Base-by-base conservation (phyloP, 139 green algal species). In the Picochlorum sp. region DNA sequence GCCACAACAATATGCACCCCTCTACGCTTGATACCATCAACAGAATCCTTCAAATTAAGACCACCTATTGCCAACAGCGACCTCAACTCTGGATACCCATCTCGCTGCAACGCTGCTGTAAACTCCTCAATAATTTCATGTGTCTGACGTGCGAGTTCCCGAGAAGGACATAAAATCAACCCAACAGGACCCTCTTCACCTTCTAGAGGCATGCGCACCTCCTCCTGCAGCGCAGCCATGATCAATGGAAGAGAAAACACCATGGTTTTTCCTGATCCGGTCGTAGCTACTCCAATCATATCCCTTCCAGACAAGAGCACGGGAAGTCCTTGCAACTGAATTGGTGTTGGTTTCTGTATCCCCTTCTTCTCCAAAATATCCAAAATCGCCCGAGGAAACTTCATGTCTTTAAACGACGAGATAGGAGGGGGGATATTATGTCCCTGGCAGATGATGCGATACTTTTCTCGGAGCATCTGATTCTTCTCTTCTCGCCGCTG, bases 241-340 rank as follows among this genome's bases (percentile, higher is more conserved):
- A 98, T 68, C 81, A 96, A 82, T 15, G 94, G 94, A 56, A 99
- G 70, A 11, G 78, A 56, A 64, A 98, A 99, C 21, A 92, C 88
- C 8, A 98, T 77, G 20, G 94, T 97, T 75, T 99, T 99, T 58
- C 94, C 92, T 23, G 73, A 89, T 0, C 94, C 94, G 4, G 94
- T 99, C 82, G 92, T 97, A 1, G 91, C 91, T 62, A 99, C 95
- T 49, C 94, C 94, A 55, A 99, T 98, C 81, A 98, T 97, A 85
- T 99, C 94, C 0, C 94, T 68, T 2, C 94, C 94, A 13, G 87
- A 84, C 26, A 99, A 76, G 18, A 95, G 83, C 51, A 88, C 81
- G 6, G 94, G 94, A 54, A 98, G 70, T 44, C 90, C 94, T 79
- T 92, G 85, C 65, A 97, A 91, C 77, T 98, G 93, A 70, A 97